phyloP scores from a whole-genome alignment of 2,329 filamentous ascomycete genomes.

The Colletotrichum siamense region DNA sequence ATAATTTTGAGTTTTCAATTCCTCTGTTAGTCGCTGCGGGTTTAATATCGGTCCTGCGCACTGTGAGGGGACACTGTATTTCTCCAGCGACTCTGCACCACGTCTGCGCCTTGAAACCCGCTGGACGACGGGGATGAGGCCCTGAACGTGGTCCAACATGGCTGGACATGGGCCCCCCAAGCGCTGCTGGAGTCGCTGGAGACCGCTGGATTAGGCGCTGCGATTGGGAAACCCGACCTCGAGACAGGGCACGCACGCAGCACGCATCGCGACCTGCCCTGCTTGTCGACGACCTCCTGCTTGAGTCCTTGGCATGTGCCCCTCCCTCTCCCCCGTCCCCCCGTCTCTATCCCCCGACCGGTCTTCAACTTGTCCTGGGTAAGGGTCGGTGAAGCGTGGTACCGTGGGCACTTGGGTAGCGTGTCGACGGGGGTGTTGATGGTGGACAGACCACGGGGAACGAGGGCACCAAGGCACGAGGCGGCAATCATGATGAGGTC shows the following conservation, averaged over 20 bases:
- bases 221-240: not conserved
- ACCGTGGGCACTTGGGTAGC: not conserved
- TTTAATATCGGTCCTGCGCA: not conserved
- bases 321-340: not conserved
- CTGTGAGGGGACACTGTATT: slow-evolving; percentile 5
- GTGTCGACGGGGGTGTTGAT: not conserved
- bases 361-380: not conserved
- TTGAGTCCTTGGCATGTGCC: not conserved
- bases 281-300: not conserved
- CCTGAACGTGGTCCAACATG: not conserved
- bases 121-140: not conserved
- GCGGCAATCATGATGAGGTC: not conserved
- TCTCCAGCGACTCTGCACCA: not conserved
- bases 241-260: not conserved
- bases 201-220: not conserved
- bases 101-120: not conserved
- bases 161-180: not conserved
- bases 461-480: not conserved
- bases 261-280: not conserved
- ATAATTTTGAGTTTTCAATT: slow-evolving; percentile 20
- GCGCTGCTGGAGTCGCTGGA: slow-evolving; percentile 3
- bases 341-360: not conserved
- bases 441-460: not conserved
- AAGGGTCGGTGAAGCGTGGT: not conserved
- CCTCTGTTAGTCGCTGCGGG: not conserved